phyloP scores from a whole-genome alignment of 2,329 filamentous ascomycete species.

The Knoxdaviesia proteae region DNA sequence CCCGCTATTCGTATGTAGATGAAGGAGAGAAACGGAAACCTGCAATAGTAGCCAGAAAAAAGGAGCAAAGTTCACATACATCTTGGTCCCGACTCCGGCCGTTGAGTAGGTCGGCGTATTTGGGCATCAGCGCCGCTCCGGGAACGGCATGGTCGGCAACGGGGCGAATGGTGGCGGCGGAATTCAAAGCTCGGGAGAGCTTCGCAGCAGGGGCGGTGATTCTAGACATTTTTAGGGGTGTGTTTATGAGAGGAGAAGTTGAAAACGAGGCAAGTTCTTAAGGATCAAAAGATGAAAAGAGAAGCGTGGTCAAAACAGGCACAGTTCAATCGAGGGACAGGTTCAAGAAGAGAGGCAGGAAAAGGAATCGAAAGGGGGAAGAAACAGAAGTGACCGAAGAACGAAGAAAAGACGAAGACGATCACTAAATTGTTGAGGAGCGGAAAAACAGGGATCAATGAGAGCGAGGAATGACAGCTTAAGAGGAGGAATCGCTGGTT shows the following conservation, averaged over 20 bases:
- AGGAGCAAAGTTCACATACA: constrained; percentile 12
- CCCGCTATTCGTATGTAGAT: too few relatives aligned
- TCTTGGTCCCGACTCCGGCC: constrained; percentile 16
- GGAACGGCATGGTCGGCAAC: constrained; percentile 14
- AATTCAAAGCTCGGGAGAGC: constrained; percentile 23
- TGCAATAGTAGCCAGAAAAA: too few relatives aligned
- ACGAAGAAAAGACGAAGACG: background rate
- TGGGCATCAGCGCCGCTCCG: constrained; percentile 20
- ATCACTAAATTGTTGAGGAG: background rate
- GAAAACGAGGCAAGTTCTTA: background rate
- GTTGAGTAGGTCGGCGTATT: constrained; percentile 24
- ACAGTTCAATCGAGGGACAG: background rate
- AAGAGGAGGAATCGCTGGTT: too few relatives aligned
- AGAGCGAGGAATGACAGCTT: too few relatives aligned
- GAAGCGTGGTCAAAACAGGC: background rate
- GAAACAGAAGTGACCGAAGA: background rate
- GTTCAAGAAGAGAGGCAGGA: background rate
- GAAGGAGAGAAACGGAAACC: too few relatives aligned
- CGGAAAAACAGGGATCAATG: background rate
- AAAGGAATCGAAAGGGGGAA: background rate
- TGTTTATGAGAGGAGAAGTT: background rate
- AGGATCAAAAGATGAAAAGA: background rate
- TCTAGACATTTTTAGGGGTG: constrained; percentile 20
- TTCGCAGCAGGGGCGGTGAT: constrained; percentile 27
- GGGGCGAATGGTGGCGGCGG: constrained; percentile 16